These are phyloP conservation scores for Pistacia integerrima DNA, from an alignment of 345 rosid genomes.

Conservation along the genomic window DNA sequence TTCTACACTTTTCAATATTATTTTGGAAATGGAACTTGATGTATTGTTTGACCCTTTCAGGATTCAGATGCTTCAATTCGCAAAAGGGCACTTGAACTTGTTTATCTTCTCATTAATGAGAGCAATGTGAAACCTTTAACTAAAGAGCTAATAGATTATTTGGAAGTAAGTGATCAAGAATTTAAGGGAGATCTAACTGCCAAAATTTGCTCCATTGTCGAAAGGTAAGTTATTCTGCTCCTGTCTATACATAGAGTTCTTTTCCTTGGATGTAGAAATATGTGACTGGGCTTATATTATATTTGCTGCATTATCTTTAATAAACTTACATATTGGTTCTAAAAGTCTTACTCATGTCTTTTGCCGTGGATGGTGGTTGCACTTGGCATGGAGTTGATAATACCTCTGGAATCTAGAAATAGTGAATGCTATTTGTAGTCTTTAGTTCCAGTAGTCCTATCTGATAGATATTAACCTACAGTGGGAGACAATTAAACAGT, in stretches of 20 bases:
- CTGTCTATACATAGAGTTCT: background rate
- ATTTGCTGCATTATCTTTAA: constrained; percentile 10
- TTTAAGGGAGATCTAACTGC: constrained; percentile 98
- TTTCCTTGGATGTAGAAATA: background rate
- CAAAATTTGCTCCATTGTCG: constrained; percentile 93
- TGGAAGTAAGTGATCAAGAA: constrained; percentile 95
- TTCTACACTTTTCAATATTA: background rate
- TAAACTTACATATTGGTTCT: background rate
- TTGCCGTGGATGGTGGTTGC: background rate
- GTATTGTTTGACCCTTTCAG: constrained; percentile 42
- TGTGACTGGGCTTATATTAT: constrained; percentile 7
- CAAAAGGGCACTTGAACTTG: constrained; percentile 95
- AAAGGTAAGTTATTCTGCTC: constrained; percentile 69
- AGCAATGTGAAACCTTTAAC: constrained; percentile 87
- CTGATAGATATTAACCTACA: background rate
- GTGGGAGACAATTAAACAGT: background rate
- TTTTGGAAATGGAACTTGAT: background rate
- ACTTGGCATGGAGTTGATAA: constrained; percentile 5
- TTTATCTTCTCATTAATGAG: constrained; percentile 82
- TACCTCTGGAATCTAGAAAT: constrained; percentile 5
- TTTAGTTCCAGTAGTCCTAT: constrained; percentile 1
- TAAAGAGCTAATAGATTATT: constrained; percentile 90
- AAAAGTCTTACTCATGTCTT: background rate
- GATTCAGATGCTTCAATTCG: constrained; percentile 98
- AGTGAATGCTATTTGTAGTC: background rate